Percentiles rank a stretch among this genome's conserved stretches.
Conservation (phyloP, 2,329 filamentous ascomycete species). For the Epichloe sylvatica region DNA sequence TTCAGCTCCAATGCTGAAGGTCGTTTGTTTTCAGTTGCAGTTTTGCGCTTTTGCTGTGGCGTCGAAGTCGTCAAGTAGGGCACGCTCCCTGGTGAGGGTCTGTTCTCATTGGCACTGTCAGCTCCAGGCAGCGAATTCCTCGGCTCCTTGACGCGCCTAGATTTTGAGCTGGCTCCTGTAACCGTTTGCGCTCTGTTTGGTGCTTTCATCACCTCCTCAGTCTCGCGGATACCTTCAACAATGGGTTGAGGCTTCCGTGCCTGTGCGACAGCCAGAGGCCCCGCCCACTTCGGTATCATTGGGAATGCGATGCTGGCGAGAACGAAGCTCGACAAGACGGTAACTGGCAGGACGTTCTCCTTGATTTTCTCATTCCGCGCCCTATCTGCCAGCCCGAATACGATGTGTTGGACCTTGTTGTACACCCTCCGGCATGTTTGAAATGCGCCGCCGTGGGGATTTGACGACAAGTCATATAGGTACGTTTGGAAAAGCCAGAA, state of each 20-base stretch:
- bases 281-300: constrained; percentile 62
- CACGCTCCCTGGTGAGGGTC: constrained; percentile 13
- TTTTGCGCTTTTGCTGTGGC: constrained; percentile 16
- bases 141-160: constrained; percentile 32
- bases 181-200: constrained; percentile 54
- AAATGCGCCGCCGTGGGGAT: constrained; percentile 63
- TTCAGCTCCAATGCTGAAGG: constrained; percentile 38
- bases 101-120: constrained; percentile 17
- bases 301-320: constrained; percentile 64
- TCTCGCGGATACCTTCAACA: constrained; percentile 16
- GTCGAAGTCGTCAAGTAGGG: constrained; percentile 11
- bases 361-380: constrained; percentile 60
- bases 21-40: constrained; percentile 26
- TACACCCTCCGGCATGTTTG: constrained; percentile 72
- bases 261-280: constrained; percentile 68
- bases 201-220: constrained; percentile 34
- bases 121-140: constrained; percentile 28
- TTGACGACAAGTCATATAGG: constrained; percentile 63
- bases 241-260: constrained; percentile 54
- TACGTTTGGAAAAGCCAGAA: constrained; percentile 89
- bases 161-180: constrained; percentile 32
- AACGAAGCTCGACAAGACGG: constrained; percentile 67
- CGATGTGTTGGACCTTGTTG: constrained; percentile 79
- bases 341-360: constrained; percentile 69
- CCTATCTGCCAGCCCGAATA: constrained; percentile 63